Conservation (phyloP, 1,284 basidiomycete species). For the Apiotrichum gracile region DNA sequence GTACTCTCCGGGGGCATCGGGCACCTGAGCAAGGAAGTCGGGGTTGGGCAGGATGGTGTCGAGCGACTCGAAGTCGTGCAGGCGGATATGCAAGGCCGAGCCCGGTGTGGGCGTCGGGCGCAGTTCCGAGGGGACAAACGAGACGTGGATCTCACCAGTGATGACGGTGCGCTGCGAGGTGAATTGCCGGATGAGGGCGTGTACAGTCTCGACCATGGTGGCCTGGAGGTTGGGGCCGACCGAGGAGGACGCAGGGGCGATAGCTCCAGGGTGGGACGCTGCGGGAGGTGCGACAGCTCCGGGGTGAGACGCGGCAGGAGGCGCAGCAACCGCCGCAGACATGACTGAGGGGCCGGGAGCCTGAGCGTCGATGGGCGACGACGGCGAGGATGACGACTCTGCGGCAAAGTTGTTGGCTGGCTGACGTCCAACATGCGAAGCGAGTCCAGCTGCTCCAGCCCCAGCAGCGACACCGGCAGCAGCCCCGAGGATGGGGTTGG, state of each 20-base stretch:
- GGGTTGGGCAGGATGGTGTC: conserved; percentile 54
- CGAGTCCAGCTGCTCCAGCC: conserved; percentile 4
- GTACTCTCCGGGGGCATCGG: conserved; percentile 49
- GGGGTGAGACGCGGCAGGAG: too few species aligned
- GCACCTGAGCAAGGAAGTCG: conserved; percentile 47
- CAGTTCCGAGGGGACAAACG: not conserved
- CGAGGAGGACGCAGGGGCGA: not conserved
- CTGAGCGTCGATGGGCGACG: too few species aligned
- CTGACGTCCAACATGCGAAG: too few species aligned
- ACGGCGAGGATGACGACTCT: too few species aligned
- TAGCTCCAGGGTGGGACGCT: too few species aligned
- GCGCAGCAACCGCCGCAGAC: too few species aligned
- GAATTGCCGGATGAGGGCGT: conserved; percentile 46
- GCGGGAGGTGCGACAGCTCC: too few species aligned
- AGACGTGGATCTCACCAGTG: conserved; percentile 49
- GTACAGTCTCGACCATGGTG: conserved; percentile 51
- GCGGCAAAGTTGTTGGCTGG: too few species aligned
- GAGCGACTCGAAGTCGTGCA: conserved; percentile 49
- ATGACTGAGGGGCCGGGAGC: too few species aligned
- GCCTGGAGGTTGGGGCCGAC: conserved; percentile 43
- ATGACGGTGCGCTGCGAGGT: conserved; percentile 6
- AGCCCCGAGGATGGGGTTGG: not conserved
- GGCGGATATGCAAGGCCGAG: conserved; percentile 42
- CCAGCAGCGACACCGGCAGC: not conserved
- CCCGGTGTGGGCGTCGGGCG: not conserved